These are phyloP conservation scores for Colletotrichum sp. DNA, from an alignment of 2,329 filamentous ascomycete genomes.

Conservation along the genomic window DNA sequence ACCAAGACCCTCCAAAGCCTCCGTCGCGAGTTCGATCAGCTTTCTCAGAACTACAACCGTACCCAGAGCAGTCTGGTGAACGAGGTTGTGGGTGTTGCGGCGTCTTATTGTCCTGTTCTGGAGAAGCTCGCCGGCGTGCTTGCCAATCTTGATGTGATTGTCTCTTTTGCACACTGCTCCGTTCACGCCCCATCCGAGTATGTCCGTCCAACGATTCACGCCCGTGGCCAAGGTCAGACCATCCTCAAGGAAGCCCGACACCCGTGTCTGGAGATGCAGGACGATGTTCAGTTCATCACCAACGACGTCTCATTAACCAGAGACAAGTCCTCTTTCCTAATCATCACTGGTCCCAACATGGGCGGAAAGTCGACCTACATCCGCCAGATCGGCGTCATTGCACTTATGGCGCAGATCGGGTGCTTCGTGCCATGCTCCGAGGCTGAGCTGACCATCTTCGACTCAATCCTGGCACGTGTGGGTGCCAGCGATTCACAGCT, in stretches of 20 bases:
- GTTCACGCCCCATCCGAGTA: constrained; percentile 93
- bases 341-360: constrained; percentile 99
- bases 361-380: constrained; percentile 99
- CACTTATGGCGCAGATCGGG: constrained; percentile 95
- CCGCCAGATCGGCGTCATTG: constrained; percentile 94
- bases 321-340: constrained; percentile 84
- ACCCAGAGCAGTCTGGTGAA: constrained; percentile 90
- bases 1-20: constrained; percentile 80
- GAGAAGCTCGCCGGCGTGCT: constrained; percentile 88
- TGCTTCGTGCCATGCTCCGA: constrained; percentile 93
- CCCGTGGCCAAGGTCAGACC: constrained; percentile 86
- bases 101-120: constrained; percentile 92
- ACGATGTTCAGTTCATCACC: constrained; percentile 97
- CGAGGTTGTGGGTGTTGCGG: constrained; percentile 91
- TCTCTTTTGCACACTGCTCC: constrained; percentile 90
- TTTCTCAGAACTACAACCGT: constrained; percentile 92
- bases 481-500: constrained; percentile 96
- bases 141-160: constrained; percentile 92
- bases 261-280: constrained; percentile 98
- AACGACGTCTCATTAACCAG: constrained; percentile 89
- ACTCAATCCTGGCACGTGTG: constrained; percentile 94
- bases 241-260: constrained; percentile 92
- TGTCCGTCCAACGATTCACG: constrained; percentile 87
- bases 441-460: constrained; percentile 94
- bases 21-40: constrained; percentile 90